Conservation (phyloP, 495 filamentous ascomycete genomes). For the Trypethelium eluteriae region DNA sequence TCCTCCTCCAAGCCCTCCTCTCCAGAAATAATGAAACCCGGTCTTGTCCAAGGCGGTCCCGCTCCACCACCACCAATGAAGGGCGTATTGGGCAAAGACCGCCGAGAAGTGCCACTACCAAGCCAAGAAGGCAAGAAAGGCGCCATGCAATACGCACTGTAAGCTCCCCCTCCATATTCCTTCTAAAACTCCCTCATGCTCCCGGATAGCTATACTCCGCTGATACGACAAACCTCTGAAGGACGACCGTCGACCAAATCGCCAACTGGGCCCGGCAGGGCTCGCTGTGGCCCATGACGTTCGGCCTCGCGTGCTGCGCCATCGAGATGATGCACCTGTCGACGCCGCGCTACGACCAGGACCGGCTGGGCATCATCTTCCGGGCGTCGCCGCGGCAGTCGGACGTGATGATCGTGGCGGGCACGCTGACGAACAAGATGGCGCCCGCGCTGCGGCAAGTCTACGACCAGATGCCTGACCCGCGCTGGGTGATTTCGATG, state of each 20-base stretch:
- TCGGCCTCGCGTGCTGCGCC: constrained; percentile 93
- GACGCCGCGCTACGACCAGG: constrained; percentile 91
- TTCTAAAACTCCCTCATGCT: neutral
- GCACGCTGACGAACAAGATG: constrained; percentile 97
- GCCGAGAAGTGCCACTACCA: constrained; percentile 73
- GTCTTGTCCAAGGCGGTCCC: constrained; percentile 32
- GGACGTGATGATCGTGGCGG: constrained; percentile 97
- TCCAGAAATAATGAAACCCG: constrained; percentile 30
- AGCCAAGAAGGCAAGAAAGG: constrained; percentile 93
- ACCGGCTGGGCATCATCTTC: constrained; percentile 95
- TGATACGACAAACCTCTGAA: constrained; percentile 29
- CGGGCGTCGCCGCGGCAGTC: constrained; percentile 89
- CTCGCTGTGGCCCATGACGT: constrained; percentile 96
- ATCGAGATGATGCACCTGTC: constrained; percentile 99
- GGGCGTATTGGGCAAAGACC: constrained; percentile 45
- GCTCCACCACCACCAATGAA: constrained; percentile 39
- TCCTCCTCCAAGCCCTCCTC: constrained; percentile 52
- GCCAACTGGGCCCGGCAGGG: constrained; percentile 91
- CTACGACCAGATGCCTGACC: constrained; percentile 97
- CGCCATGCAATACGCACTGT: constrained; percentile 95
- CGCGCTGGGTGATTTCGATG: constrained; percentile 88
- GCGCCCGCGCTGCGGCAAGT: constrained; percentile 88
- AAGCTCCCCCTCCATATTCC: constrained; percentile 22
- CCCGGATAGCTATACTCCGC: neutral
- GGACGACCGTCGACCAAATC: constrained; percentile 84